phyloP scores from a whole-genome alignment of 352 stramenopile genomes.

The Pythium insidiosum region DNA sequence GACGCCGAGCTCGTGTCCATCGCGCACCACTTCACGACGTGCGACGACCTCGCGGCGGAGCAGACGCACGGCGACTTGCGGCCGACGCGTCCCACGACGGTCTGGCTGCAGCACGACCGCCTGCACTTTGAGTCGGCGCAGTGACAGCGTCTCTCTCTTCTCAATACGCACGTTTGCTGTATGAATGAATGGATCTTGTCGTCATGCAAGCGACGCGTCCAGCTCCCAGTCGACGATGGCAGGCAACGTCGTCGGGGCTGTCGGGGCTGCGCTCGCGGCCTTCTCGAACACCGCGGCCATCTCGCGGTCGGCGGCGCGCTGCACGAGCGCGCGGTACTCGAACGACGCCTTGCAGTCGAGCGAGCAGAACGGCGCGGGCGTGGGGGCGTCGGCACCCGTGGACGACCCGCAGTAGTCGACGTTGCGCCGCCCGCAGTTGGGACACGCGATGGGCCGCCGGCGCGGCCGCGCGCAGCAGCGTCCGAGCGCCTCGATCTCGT shows the following conservation, averaged over 20 bases:
- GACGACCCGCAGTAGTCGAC: too few species aligned
- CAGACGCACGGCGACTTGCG: slow-evolving; percentile 28
- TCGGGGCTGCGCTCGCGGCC: not conserved
- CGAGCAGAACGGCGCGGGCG: slow-evolving; percentile 57
- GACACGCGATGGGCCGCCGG: too few species aligned
- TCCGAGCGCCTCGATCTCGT: too few species aligned
- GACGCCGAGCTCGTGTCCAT: slow-evolving; percentile 88
- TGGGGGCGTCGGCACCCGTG: too few species aligned
- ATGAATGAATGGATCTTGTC: not conserved
- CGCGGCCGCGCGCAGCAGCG: slow-evolving; percentile 16
- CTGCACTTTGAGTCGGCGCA: slow-evolving; percentile 62
- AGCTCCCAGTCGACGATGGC: not conserved
- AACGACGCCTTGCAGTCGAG: slow-evolving; percentile 59
- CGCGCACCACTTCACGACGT: slow-evolving; percentile 87
- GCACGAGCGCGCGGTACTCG: slow-evolving; percentile 35
- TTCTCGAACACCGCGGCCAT: not conserved
- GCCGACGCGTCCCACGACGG: slow-evolving; percentile 40
- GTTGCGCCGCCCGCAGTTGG: too few species aligned
- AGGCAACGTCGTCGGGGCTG: not conserved
- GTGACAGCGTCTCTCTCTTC: not conserved
- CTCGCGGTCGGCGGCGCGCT: slow-evolving; percentile 26
- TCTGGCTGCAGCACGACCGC: slow-evolving; percentile 48
- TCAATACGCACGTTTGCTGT: not conserved
- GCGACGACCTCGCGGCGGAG: slow-evolving; percentile 46
- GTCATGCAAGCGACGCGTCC: not conserved